Conservation (phyloP, 139 green algal species). For the Asterochloris sp. region DNA sequence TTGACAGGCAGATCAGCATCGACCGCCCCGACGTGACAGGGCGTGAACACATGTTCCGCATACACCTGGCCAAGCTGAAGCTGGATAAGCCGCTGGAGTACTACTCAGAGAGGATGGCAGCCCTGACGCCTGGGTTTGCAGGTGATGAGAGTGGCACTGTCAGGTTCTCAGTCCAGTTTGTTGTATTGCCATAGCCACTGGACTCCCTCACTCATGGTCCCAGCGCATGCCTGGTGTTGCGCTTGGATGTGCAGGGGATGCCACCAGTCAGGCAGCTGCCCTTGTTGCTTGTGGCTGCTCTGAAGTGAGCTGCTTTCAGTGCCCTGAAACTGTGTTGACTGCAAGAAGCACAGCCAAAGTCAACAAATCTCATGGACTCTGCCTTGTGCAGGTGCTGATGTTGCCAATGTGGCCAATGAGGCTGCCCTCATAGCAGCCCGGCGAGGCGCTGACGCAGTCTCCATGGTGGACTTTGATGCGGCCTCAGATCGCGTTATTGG, state of each 20-base stretch:
- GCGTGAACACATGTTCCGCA: constrained; percentile 93
- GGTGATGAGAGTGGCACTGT: neutral
- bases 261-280: no score
- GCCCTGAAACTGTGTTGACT: neutral
- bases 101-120: constrained; percentile 88
- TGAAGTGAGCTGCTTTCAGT: neutral
- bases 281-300: no score
- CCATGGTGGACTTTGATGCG: constrained; percentile 90
- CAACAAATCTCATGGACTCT: neutral
- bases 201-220: neutral
- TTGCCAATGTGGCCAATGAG: constrained; percentile 99
- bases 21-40: constrained; percentile 96
- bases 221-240: neutral
- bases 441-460: constrained; percentile 48
- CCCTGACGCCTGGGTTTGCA: constrained; percentile 91
- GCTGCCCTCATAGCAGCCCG: constrained; percentile 93
- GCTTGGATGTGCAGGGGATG: neutral
- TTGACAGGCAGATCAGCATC: constrained; percentile 96
- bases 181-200: no score
- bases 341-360: neutral
- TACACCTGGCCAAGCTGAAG: constrained; percentile 86
- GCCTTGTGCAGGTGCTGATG: constrained; percentile 82
- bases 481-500: constrained; percentile 97
- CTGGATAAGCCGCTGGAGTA: constrained; percentile 72
- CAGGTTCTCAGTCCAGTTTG: no score